Evolutionary conservation across 2,329 filamentous ascomycete species (phyloP).

Genomic region (Penicillium fuscoglaucum): DNA sequence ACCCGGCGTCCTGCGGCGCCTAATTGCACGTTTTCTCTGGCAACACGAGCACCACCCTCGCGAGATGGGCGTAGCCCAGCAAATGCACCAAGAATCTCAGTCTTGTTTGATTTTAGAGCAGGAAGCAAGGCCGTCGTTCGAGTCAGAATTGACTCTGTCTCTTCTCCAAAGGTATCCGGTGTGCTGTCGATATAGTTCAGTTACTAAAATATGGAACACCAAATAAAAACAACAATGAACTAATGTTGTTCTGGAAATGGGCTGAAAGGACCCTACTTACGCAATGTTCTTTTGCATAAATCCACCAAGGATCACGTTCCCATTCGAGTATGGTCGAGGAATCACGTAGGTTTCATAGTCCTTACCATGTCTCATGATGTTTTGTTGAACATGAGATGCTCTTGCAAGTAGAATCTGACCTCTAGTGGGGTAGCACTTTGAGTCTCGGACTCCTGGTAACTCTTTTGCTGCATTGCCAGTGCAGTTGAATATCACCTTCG

Average conservation of each 20-base stretch:
- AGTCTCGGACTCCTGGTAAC: slow-evolving; percentile 40
- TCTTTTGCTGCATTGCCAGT: slow-evolving; percentile 39
- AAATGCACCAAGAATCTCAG: slow-evolving; percentile 38
- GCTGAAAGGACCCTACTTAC: slow-evolving; percentile 12
- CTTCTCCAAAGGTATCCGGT: slow-evolving; percentile 35
- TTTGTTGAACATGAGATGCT: slow-evolving; percentile 37
- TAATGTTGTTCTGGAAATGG: background rate
- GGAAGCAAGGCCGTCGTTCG: slow-evolving; percentile 37
- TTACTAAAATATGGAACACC: background rate
- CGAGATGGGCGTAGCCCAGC: slow-evolving; percentile 23
- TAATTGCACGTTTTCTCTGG: slow-evolving; percentile 7
- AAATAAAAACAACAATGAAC: background rate
- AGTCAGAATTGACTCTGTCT: slow-evolving; percentile 42
- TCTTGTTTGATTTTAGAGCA: slow-evolving; percentile 28
- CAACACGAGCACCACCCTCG: slow-evolving; percentile 20
- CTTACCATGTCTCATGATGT: slow-evolving; percentile 44
- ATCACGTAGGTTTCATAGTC: slow-evolving; percentile 48
- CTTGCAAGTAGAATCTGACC: slow-evolving; percentile 43
- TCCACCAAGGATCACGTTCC: slow-evolving; percentile 42
- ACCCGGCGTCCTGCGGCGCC: background rate
- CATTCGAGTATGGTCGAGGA: slow-evolving; percentile 40
- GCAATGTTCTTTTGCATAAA: slow-evolving; percentile 30
- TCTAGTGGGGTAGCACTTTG: slow-evolving; percentile 44
- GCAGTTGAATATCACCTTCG: slow-evolving; percentile 13
- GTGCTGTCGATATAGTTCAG: slow-evolving; percentile 31